These are phyloP conservation scores for Aspergillus carlsbadensis DNA, from an alignment of 495 filamentous ascomycete genomes.

Conservation along the genomic window DNA sequence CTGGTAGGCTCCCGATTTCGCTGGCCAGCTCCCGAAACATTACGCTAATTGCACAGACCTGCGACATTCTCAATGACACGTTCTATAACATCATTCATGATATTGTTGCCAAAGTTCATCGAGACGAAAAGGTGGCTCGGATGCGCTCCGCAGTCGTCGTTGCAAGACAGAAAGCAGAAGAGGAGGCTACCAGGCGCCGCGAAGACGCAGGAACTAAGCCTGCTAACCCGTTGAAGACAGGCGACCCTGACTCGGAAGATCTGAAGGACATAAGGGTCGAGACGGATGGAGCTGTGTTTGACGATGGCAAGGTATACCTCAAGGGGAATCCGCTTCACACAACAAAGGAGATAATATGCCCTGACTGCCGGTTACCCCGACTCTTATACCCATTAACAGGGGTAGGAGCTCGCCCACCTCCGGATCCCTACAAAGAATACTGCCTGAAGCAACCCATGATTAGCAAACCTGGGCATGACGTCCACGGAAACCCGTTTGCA, in stretches of 20 bases:
- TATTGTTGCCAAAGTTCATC: constrained; percentile 66
- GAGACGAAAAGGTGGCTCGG: constrained; percentile 70
- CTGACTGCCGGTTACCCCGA: constrained; percentile 63
- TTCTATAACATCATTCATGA: constrained; percentile 74
- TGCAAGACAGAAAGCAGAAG: constrained; percentile 64
- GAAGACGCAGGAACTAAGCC: constrained; percentile 35
- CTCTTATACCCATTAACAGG: constrained; percentile 64
- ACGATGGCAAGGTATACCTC: constrained; percentile 67
- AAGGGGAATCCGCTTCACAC: constrained; percentile 76
- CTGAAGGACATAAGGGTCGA: constrained; percentile 54
- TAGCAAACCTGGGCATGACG: constrained; percentile 71
- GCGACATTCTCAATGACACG: constrained; percentile 62
- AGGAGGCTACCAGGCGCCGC: constrained; percentile 40
- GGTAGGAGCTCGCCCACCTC: constrained; percentile 55
- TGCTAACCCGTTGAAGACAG: constrained; percentile 34
- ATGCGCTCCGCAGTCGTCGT: constrained; percentile 71
- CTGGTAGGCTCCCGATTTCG: constrained; percentile 32
- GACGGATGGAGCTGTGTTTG: constrained; percentile 69
- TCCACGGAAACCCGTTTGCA: constrained; percentile 77
- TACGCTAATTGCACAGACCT: constrained; percentile 30
- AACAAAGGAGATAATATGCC: constrained; percentile 66
- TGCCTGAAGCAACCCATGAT: constrained; percentile 76
- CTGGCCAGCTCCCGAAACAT: background rate
- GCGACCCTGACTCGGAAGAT: constrained; percentile 35
- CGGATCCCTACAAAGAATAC: constrained; percentile 63